Conservation (phyloP, 2,329 filamentous ascomycete genomes). For the Ilyonectria destructans region DNA sequence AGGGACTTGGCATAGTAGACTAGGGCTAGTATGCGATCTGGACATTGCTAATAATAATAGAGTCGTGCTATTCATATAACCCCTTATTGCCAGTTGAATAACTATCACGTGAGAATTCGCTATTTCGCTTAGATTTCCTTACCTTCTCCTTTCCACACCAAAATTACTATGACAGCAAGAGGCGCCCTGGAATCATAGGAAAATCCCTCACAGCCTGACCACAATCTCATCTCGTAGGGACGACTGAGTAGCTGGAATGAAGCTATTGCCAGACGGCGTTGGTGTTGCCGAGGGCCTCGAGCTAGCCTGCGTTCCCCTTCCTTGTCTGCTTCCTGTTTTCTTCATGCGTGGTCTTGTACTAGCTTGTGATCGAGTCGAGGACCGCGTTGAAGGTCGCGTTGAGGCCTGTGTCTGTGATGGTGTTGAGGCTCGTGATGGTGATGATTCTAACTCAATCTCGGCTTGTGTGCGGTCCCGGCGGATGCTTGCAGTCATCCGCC, state of each 20-base stretch:
- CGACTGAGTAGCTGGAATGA: constrained; percentile 11
- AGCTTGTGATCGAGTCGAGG: too few species aligned
- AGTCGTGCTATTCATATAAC: background rate
- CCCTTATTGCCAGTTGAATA: background rate
- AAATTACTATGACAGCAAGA: background rate
- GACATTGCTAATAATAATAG: background rate
- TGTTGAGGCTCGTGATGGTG: constrained; percentile 1
- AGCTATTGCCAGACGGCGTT: constrained; percentile 7
- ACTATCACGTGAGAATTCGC: too few species aligned
- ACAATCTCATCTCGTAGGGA: constrained; percentile 11
- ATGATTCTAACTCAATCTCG: background rate
- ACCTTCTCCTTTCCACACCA: too few species aligned
- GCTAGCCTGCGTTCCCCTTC: constrained; percentile 7
- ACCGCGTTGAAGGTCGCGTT: too few species aligned
- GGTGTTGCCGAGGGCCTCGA: constrained; percentile 10
- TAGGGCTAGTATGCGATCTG: background rate
- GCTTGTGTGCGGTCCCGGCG: constrained; percentile 4
- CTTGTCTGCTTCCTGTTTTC: constrained; percentile 1
- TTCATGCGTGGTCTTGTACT: background rate
- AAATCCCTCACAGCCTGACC: constrained; percentile 7
- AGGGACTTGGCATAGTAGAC: background rate
- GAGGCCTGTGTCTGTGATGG: too few species aligned
- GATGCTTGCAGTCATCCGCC: constrained; percentile 7
- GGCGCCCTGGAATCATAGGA: constrained; percentile 1
- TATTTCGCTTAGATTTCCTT: too few species aligned